Percentiles rank a stretch among this genome's conserved stretches.
Evolutionary conservation across 2,329 filamentous ascomycete genomes (phyloP).

Genomic region (Diaporthe sp.): DNA sequence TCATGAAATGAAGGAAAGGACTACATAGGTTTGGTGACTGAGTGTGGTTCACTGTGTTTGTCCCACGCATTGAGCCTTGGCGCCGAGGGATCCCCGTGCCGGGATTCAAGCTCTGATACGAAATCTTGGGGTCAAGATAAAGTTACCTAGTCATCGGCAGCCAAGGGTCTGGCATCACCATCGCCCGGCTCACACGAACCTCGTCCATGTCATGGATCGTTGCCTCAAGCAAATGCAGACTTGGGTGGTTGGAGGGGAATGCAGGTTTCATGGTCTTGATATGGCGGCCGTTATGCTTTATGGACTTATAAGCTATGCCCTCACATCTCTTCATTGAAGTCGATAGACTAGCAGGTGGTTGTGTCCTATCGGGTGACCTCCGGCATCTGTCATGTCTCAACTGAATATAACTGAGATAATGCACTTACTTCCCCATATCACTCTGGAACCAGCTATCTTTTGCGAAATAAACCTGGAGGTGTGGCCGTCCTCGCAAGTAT

Average conservation of each 20-base stretch:
- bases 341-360: background rate
- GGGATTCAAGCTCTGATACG: background rate
- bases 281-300: background rate
- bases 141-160: background rate
- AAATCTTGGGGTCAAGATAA: background rate
- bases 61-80: background rate
- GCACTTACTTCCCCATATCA: no score
- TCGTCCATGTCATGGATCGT: background rate
- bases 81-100: background rate
- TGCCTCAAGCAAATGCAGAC: background rate
- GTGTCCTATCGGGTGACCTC: no score
- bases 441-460: background rate
- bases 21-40: background rate
- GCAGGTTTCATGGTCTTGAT: background rate
- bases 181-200: background rate
- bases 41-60: background rate
- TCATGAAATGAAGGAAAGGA: background rate
- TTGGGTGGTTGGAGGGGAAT: background rate
- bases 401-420: no score
- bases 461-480: background rate
- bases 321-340: background rate
- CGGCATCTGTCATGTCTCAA: no score
- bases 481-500: background rate
- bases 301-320: background rate
- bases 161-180: background rate